Evolutionary conservation across 345 rosid species (phyloP).

Genomic region (Nasturtium officinale): DNA sequence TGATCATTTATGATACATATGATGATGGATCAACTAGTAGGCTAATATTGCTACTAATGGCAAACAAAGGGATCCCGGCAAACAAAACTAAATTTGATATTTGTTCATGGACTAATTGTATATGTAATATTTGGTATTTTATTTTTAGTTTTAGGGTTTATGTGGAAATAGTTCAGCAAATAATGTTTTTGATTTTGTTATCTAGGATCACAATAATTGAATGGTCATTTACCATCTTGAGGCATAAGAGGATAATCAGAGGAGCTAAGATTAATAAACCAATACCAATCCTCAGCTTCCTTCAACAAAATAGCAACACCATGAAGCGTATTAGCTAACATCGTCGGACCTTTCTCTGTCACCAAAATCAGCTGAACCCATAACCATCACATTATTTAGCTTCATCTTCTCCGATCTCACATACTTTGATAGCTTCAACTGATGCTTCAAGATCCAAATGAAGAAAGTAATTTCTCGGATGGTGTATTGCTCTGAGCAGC

Average conservation of each 20-base stretch:
- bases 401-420: conserved; percentile 65
- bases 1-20: not conserved
- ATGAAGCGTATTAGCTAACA: conserved; percentile 76
- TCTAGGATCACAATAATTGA: not conserved
- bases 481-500: conserved; percentile 68
- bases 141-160: not conserved
- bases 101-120: not conserved
- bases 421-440: conserved; percentile 65
- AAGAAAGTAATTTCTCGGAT: conserved; percentile 78
- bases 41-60: not conserved
- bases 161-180: not conserved
- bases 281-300: conserved; percentile 80
- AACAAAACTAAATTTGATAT: not conserved
- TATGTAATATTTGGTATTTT: not conserved
- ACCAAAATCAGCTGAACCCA: conserved; percentile 81
- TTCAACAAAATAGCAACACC: conserved; percentile 75
- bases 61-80: not conserved
- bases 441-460: conserved; percentile 90
- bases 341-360: conserved; percentile 80
- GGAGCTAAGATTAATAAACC: conserved; percentile 87
- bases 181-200: not conserved
- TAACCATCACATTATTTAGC: conserved; percentile 78
- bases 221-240: conserved; percentile 67
- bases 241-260: conserved; percentile 88
- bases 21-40: not conserved